These are phyloP conservation scores for Talaromyces sp. DNA, from an alignment of 2,329 filamentous ascomycete species.

Conservation along the genomic window DNA sequence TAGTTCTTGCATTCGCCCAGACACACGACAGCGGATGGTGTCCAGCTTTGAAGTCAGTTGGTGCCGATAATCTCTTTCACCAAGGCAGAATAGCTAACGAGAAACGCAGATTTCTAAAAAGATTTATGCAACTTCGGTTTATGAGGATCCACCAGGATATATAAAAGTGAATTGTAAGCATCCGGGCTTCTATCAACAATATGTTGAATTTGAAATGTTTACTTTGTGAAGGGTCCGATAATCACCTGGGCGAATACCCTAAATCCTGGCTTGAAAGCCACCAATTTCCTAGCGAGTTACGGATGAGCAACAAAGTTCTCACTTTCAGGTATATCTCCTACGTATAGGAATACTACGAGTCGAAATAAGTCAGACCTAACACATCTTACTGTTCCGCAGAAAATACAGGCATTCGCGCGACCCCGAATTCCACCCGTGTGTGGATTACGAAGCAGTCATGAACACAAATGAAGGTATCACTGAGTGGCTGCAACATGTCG, in stretches of 20 bases:
- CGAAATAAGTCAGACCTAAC: neutral
- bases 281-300: slow-evolving; percentile 30
- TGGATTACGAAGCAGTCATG: slow-evolving; percentile 62
- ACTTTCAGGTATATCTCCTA: slow-evolving; percentile 23
- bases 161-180: slow-evolving; percentile 52
- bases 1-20: slow-evolving; percentile 61
- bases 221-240: slow-evolving; percentile 58
- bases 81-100: slow-evolving; percentile 16
- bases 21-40: slow-evolving; percentile 66
- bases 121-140: slow-evolving; percentile 37
- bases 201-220: neutral
- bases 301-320: slow-evolving; percentile 6
- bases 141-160: slow-evolving; percentile 31
- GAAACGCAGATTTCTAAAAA: slow-evolving; percentile 46
- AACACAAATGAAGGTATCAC: slow-evolving; percentile 55
- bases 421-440: slow-evolving; percentile 52
- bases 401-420: slow-evolving; percentile 41
- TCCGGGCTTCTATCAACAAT: neutral
- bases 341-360: slow-evolving; percentile 18
- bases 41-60: slow-evolving; percentile 62
- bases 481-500: slow-evolving; percentile 61
- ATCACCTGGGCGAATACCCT: slow-evolving; percentile 65
- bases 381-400: slow-evolving; percentile 22
- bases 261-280: slow-evolving; percentile 60
- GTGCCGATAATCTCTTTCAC: slow-evolving; percentile 1